These are phyloP conservation scores for Tetrahymena thermophila DNA, from an alignment of 73 alveolate genomes.

Conservation along the genomic window DNA sequence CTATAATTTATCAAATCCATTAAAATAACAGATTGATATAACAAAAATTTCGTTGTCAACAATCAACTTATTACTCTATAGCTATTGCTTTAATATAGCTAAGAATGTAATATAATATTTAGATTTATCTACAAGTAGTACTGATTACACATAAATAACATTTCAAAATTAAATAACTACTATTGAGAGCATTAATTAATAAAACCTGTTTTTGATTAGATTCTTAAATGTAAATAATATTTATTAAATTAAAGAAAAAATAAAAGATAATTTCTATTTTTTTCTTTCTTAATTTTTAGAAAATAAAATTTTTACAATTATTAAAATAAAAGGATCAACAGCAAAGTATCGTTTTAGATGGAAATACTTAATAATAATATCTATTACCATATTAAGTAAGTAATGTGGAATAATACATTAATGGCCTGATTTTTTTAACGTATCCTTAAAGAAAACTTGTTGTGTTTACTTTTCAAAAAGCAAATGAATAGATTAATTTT, in stretches of 20 bases:
- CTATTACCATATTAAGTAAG: neutral
- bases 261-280: too few relatives aligned
- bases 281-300: too few relatives aligned
- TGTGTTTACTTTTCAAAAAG: neutral
- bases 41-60: neutral
- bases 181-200: neutral
- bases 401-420: neutral
- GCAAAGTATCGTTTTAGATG: neutral
- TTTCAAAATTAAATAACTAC: neutral
- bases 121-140: neutral
- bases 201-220: neutral
- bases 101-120: too few relatives aligned
- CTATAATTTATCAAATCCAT: neutral
- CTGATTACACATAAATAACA: neutral
- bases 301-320: too few relatives aligned
- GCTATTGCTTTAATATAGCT: neutral
- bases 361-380: neutral
- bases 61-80: too few relatives aligned
- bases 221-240: neutral
- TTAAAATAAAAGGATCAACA: neutral
- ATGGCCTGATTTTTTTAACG: neutral
- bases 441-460: neutral
- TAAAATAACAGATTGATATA: too few relatives aligned
- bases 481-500: too few relatives aligned
- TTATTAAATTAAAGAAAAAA: too few relatives aligned